phyloP scores from a whole-genome alignment of 257 asterid genomes.

The Nicotiana tomentosiformis region DNA sequence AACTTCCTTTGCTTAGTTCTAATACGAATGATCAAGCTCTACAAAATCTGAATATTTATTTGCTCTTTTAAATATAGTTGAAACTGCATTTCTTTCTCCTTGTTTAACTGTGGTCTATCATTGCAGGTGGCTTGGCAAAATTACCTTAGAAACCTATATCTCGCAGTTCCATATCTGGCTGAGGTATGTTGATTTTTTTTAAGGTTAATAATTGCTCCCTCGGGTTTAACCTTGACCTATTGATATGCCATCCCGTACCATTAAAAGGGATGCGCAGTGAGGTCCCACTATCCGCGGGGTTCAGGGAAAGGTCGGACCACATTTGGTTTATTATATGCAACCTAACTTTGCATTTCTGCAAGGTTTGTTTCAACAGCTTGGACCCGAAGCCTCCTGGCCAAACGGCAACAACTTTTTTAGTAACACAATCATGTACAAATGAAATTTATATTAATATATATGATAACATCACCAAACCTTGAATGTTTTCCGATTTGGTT shows the following conservation, averaged over 20 bases:
- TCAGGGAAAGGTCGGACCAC: neutral
- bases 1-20: neutral
- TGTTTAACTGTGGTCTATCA: slow-evolving; percentile 24
- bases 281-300: neutral
- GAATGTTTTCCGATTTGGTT: neutral
- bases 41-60: neutral
- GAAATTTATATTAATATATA: neutral
- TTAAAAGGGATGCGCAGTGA: neutral
- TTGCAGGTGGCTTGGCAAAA: slow-evolving; percentile 93
- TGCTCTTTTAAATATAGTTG: slow-evolving; percentile 6
- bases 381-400: neutral
- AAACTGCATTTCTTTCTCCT: slow-evolving; percentile 8
- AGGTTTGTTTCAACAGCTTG: neutral
- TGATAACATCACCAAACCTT: neutral
- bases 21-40: neutral
- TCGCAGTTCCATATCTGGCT: slow-evolving; percentile 99
- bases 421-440: neutral
- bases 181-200: slow-evolving; percentile 41
- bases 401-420: neutral
- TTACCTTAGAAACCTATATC: slow-evolving; percentile 89
- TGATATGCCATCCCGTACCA: neutral
- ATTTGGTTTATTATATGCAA: neutral
- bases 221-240: neutral
- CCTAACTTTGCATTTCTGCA: neutral
- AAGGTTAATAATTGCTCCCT: neutral